Evolutionary conservation across 495 filamentous ascomycete species (phyloP).

Genomic region (Aspergillus coremiiformis): DNA sequence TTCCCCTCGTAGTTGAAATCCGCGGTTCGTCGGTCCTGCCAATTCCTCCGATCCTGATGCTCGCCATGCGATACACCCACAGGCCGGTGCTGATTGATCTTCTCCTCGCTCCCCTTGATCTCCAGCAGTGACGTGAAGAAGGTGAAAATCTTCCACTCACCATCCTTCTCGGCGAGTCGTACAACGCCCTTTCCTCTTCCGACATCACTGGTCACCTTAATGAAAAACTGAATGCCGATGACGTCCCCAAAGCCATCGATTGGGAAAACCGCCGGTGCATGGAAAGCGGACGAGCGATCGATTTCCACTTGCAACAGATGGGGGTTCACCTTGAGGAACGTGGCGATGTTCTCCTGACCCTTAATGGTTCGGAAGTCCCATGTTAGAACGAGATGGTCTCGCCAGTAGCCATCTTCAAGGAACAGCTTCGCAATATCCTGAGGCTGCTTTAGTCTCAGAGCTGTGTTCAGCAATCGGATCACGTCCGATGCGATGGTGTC

Average conservation of each 20-base stretch:
- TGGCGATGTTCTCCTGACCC: slow-evolving; percentile 42
- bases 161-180: slow-evolving; percentile 42
- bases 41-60: slow-evolving; percentile 50
- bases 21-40: slow-evolving; percentile 55
- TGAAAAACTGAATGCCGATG: slow-evolving; percentile 45
- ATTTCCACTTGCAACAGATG: slow-evolving; percentile 41
- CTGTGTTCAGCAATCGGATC: slow-evolving; percentile 42
- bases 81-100: slow-evolving; percentile 28
- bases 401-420: slow-evolving; percentile 40
- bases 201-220: slow-evolving; percentile 38
- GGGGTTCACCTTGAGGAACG: slow-evolving; percentile 37
- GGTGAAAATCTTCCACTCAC: slow-evolving; percentile 57
- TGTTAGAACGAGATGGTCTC: slow-evolving; percentile 36
- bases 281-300: slow-evolving; percentile 37
- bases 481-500: slow-evolving; percentile 35
- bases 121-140: slow-evolving; percentile 50
- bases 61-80: slow-evolving; percentile 44
- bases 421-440: slow-evolving; percentile 29
- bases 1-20: slow-evolving; percentile 44
- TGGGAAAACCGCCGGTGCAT: slow-evolving; percentile 38
- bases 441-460: slow-evolving; percentile 31
- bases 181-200: slow-evolving; percentile 51
- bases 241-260: slow-evolving; percentile 47
- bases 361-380: slow-evolving; percentile 48
- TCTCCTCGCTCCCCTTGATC: slow-evolving; percentile 44